Base-by-base conservation (phyloP, 2,329 filamentous ascomycete species). In the Talaromyces sp. region DNA sequence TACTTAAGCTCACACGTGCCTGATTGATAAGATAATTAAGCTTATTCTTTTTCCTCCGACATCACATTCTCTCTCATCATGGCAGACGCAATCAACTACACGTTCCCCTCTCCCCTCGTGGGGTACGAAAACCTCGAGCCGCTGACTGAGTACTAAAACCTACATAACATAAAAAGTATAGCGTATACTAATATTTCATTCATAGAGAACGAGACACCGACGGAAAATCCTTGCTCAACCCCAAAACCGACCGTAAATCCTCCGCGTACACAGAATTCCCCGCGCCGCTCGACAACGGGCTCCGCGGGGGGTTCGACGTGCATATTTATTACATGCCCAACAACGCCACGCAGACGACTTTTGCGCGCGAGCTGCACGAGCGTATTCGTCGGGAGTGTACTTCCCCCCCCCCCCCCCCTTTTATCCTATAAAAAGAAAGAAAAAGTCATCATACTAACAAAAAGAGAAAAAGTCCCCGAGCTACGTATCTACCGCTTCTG, bases 401-500 rank as follows among this genome's bases (percentile, higher is more conserved):
- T 23, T 52, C 9, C 34, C 14, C 34, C 33, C 14, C 3, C 33
- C 33, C 33, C 33, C 33, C 9, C 9, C 6, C 4, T 8, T 3
- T 2, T 33, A 1, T 9, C 31, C 31, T 2, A 23, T 23, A 23
- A 23, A 33, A 33, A 9, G 31, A 5, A 16, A 36, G 6, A 36
- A 16, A 36, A 36, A 16, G 8, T 1, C 4, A 12, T n/a, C 30
- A 12, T 36, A 16, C 36, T 79, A 77, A 59, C 84, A 87, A 65
- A 81, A 75, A 64, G 12, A 51, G 7, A 10, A 2, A 42, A 52
- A 92, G 90, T 96, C 70, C 92, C 92, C 8, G 92, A 96, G 72
- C 81, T 96, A 18, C 85, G 92, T 59, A 89, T 96, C 68, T 96
- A 96, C 73, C 81, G 76, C 14, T 80, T 96, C 66, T 96, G 86